Evolutionary conservation across 2,329 filamentous ascomycete species (phyloP).

Genomic region (Fusarium decemcellulare): DNA sequence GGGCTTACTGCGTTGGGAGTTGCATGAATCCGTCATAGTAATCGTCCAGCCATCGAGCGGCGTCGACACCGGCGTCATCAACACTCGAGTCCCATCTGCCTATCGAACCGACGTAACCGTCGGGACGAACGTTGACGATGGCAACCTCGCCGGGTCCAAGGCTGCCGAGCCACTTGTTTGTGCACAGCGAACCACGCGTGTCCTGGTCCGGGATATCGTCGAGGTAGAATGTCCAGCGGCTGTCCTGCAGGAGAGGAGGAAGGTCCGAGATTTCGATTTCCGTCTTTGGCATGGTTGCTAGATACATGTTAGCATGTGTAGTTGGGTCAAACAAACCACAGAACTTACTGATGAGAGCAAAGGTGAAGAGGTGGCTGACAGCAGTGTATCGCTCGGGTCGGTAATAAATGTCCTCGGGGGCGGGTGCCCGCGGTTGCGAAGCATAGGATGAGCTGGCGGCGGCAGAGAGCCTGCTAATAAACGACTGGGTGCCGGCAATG

Average conservation of each 20-base stretch:
- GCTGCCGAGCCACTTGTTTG: slow-evolving; percentile 78
- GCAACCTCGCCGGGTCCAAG: slow-evolving; percentile 70
- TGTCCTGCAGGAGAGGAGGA: slow-evolving; percentile 72
- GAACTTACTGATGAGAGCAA: slow-evolving; percentile 74
- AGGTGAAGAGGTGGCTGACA: slow-evolving; percentile 79
- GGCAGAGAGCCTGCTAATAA: slow-evolving; percentile 72
- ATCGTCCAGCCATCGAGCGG: slow-evolving; percentile 67
- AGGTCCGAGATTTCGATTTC: slow-evolving; percentile 77
- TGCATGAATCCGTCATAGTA: slow-evolving; percentile 70
- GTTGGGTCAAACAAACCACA: background rate
- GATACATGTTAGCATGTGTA: slow-evolving; percentile 28
- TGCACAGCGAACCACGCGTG: slow-evolving; percentile 67
- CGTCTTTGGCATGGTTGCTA: slow-evolving; percentile 72
- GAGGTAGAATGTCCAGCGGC: slow-evolving; percentile 80
- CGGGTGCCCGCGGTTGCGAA: slow-evolving; percentile 68
- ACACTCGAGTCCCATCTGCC: slow-evolving; percentile 66
- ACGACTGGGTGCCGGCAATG: slow-evolving; percentile 65
- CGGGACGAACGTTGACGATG: slow-evolving; percentile 78
- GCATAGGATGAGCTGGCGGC: slow-evolving; percentile 74
- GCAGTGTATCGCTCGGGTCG: slow-evolving; percentile 78
- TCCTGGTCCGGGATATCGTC: slow-evolving; percentile 74
- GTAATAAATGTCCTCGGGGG: slow-evolving; percentile 75
- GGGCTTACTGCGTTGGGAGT: slow-evolving; percentile 54
- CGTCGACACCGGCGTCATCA: slow-evolving; percentile 65
- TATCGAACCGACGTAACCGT: slow-evolving; percentile 81